Evolutionary conservation across 1,284 basidiomycete genomes (phyloP).

Genomic region (Fomitopsis palustris): DNA sequence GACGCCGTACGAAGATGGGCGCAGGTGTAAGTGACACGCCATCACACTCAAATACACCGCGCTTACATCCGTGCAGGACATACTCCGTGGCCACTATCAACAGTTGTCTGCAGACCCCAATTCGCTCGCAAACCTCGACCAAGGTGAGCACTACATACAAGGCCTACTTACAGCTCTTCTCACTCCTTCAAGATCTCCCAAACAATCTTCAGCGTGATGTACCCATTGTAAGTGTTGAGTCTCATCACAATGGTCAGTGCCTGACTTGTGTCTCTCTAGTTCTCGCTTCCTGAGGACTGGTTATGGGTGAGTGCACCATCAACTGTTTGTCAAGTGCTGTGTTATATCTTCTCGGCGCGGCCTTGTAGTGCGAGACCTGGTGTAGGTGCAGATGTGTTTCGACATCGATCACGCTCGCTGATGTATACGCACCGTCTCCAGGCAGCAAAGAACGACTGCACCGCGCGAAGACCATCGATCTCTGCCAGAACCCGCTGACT

Average conservation of each 20-base stretch:
- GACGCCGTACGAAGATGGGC: conserved; percentile 48
- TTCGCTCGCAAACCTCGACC: conserved; percentile 93
- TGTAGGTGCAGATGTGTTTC: conserved; percentile 45
- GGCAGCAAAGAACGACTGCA: conserved; percentile 79
- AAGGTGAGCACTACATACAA: conserved; percentile 48
- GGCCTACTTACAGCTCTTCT: neutral
- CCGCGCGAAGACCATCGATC: conserved; percentile 85
- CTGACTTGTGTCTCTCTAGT: conserved; percentile 41
- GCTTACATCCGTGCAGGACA: conserved; percentile 53
- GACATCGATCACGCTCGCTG: conserved; percentile 10
- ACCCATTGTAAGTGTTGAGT: conserved; percentile 67
- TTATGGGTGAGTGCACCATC: conserved; percentile 65
- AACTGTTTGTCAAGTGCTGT: neutral
- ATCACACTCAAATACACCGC: neutral
- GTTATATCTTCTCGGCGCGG: neutral
- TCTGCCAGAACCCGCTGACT: conserved; percentile 91
- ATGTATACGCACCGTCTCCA: conserved; percentile 17
- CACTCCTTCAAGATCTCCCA: conserved; percentile 65
- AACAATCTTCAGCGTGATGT: conserved; percentile 88
- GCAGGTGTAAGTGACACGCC: conserved; percentile 60
- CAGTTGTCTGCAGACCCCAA: conserved; percentile 90
- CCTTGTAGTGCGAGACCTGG: conserved; percentile 77
- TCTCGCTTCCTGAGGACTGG: conserved; percentile 88
- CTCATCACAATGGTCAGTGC: neutral
- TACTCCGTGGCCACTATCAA: conserved; percentile 91